Conservation (phyloP, 345 rosid species). For the Pugionium dolabratum region DNA sequence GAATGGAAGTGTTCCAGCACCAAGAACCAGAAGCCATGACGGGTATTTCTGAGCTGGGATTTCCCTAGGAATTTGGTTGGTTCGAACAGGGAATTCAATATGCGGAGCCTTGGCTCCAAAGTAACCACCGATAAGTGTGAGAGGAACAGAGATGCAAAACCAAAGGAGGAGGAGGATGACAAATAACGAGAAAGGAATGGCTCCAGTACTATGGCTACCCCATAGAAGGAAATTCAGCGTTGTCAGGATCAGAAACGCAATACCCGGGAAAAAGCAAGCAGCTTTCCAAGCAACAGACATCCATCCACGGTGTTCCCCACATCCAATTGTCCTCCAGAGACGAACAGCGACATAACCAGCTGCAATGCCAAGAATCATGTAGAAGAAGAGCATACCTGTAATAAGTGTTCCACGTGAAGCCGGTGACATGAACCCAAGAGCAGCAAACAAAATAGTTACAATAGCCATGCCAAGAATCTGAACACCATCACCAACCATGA, state of each 20-base stretch:
- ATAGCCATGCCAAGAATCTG: constrained; percentile 79
- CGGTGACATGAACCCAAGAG: constrained; percentile 83
- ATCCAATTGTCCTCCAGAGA: constrained; percentile 60
- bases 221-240: constrained; percentile 62
- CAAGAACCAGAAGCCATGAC: constrained; percentile 72
- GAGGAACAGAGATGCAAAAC: constrained; percentile 64
- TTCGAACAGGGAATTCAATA: constrained; percentile 71
- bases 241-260: constrained; percentile 62
- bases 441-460: constrained; percentile 69
- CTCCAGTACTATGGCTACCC: constrained; percentile 74
- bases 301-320: constrained; percentile 65
- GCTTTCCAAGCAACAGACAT: constrained; percentile 67
- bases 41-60: constrained; percentile 76
- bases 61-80: constrained; percentile 77
- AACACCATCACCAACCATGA: constrained; percentile 74
- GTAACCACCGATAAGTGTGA: constrained; percentile 67
- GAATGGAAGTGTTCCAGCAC: constrained; percentile 76
- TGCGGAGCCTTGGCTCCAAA: constrained; percentile 65
- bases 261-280: constrained; percentile 80
- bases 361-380: constrained; percentile 68
- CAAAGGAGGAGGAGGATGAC: constrained; percentile 55
- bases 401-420: constrained; percentile 76
- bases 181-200: constrained; percentile 64
- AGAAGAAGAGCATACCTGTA: constrained; percentile 74
- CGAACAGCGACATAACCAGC: constrained; percentile 77